A percentile compares a stretch with the other conserved stretches of the same genome.
phyloP scores from a whole-genome alignment of 1,284 basidiomycete species.

The Afroboletus lepidellus region DNA sequence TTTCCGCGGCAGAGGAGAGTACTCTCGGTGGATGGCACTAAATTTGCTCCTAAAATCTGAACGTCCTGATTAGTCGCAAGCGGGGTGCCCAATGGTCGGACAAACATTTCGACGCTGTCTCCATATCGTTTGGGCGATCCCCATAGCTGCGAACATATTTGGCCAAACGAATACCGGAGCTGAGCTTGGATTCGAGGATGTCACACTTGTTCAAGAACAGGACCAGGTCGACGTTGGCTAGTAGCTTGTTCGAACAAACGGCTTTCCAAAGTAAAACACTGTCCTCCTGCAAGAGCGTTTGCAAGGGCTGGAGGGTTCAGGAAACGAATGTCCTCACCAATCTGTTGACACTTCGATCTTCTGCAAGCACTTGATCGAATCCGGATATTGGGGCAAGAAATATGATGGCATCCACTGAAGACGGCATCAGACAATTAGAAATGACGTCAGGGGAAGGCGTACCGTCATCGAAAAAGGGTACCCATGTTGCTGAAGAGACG shows the following conservation, averaged over 20 bases:
- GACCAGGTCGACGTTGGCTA: constrained; percentile 70
- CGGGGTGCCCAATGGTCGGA: constrained; percentile 1
- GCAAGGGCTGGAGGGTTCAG: not conserved
- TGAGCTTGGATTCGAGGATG: constrained; percentile 64
- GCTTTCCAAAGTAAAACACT: constrained; percentile 79
- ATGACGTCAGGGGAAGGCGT: constrained; percentile 8
- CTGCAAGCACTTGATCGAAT: constrained; percentile 73
- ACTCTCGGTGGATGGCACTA: constrained; percentile 72
- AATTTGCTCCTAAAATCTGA: constrained; percentile 75
- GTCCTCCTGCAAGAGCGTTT: constrained; percentile 55
- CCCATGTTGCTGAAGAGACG: constrained; percentile 54
- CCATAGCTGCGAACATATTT: constrained; percentile 75
- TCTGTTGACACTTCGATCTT: constrained; percentile 70
- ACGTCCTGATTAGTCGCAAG: not conserved
- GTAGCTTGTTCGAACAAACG: constrained; percentile 70
- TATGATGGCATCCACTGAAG: constrained; percentile 68
- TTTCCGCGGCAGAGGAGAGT: constrained; percentile 70
- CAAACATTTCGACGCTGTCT: constrained; percentile 68
- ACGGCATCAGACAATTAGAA: not conserved
- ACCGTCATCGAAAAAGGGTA: constrained; percentile 77
- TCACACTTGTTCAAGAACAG: constrained; percentile 83
- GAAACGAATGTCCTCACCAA: constrained; percentile 44
- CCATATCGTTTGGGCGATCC: constrained; percentile 68
- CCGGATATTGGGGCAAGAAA: constrained; percentile 79
- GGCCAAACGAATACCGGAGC: constrained; percentile 55